A percentile compares a stretch with the other conserved stretches of the same genome.
These are phyloP conservation scores for Penicillium fuscoglaucum DNA, from an alignment of 2,329 filamentous ascomycete genomes.

Conservation along the genomic window DNA sequence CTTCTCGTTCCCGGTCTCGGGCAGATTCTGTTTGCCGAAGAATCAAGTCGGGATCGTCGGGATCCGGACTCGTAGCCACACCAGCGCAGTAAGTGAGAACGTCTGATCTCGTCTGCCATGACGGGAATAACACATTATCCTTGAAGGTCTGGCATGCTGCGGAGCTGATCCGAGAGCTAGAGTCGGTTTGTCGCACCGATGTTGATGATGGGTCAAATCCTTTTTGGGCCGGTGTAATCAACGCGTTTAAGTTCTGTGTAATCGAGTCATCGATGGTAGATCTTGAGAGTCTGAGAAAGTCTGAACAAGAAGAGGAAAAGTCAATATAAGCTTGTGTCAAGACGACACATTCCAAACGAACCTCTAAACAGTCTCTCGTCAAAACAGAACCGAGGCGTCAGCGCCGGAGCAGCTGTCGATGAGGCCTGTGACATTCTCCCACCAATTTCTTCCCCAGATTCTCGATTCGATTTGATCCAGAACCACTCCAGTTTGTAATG, in stretches of 20 bases:
- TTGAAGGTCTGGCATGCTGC: constrained; percentile 71
- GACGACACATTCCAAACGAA: constrained; percentile 38
- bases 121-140: constrained; percentile 75
- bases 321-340: constrained; percentile 39
- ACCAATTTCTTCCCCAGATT: constrained; percentile 22
- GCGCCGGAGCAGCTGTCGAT: constrained; percentile 48
- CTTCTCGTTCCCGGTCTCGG: constrained; percentile 68
- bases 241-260: constrained; percentile 85
- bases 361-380: constrained; percentile 68
- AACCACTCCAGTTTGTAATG: constrained; percentile 45
- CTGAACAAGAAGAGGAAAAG: constrained; percentile 63
- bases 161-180: constrained; percentile 57
- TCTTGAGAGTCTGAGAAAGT: constrained; percentile 86
- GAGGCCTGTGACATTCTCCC: constrained; percentile 43
- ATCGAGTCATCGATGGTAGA: constrained; percentile 89
- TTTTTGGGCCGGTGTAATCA: constrained; percentile 69
- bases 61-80: constrained; percentile 84
- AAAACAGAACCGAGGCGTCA: constrained; percentile 78
- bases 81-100: constrained; percentile 86
- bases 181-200: constrained; percentile 58
- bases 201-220: constrained; percentile 82
- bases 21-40: constrained; percentile 69
- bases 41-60: constrained; percentile 76
- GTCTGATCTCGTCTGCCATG: constrained; percentile 80
- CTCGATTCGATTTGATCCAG: constrained; percentile 34